These are phyloP conservation scores for Candida tibetensis DNA, from an alignment of 805 yeast species.

Conservation along the genomic window DNA sequence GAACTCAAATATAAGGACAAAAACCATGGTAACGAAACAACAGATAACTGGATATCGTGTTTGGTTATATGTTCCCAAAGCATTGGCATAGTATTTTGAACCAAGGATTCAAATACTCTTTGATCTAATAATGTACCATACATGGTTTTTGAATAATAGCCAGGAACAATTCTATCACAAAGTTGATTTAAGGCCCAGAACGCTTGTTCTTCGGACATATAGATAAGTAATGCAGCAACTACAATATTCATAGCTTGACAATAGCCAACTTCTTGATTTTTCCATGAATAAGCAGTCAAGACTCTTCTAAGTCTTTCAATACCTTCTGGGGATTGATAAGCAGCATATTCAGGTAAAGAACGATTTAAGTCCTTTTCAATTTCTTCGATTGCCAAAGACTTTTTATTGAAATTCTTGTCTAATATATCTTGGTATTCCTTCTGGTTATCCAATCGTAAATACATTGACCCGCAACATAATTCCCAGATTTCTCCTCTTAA, in stretches of 20 bases:
- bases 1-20: constrained; percentile 83
- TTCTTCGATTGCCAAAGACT: constrained; percentile 87
- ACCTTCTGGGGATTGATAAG: constrained; percentile 85
- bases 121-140: constrained; percentile 95
- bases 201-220: constrained; percentile 95
- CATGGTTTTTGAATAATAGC: constrained; percentile 96
- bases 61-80: constrained; percentile 77
- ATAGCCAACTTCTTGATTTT: constrained; percentile 93
- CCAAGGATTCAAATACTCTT: constrained; percentile 86
- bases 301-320: constrained; percentile 82
- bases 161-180: constrained; percentile 87
- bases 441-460: constrained; percentile 59
- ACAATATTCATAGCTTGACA: constrained; percentile 99
- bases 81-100: constrained; percentile 84
- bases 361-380: constrained; percentile 94
- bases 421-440: constrained; percentile 59
- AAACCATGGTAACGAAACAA: constrained; percentile 96
- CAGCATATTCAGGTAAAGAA: constrained; percentile 93
- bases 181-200: constrained; percentile 84
- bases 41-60: constrained; percentile 86
- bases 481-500: constrained; percentile 98
- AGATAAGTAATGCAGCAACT: constrained; percentile 71
- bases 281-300: constrained; percentile 93
- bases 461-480: constrained; percentile 81
- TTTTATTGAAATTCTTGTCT: constrained; percentile 57